Evolutionary conservation across 2,329 filamentous ascomycete species (phyloP), one percentile per base, ranked within the genome.

Genomic region (Peltaster fructicola): DNA sequence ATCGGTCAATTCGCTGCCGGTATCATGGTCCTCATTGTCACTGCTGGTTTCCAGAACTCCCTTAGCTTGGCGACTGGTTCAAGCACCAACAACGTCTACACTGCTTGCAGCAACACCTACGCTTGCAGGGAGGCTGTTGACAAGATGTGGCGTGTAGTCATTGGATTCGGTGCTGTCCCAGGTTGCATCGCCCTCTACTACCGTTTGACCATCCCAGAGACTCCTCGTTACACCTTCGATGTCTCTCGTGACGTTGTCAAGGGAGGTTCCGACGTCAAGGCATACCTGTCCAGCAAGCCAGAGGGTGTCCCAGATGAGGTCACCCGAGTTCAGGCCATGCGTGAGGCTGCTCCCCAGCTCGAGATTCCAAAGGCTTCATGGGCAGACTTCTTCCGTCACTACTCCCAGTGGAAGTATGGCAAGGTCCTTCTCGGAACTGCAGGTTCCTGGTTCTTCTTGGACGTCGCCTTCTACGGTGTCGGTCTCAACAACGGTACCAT

Each of bases 141-240:
- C 56, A 82, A 81, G 61, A 84, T 84, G 74, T 88, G 79, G 79
- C 67, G 79, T 37, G 62, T 71, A 8, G 62, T 88, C 23, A 78
- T 88, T 43, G 79, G 78, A 8, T 77, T 84, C 41, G 79, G 79
- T 37, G 77, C 75, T 21, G 67, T 88, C 6, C 79, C 79, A 2
- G 79, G 74, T 20, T 78, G 71, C 46, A 70, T 84, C 34, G 79
- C 80, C 11, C 66, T 90, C 10, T 88, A 88, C 59, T 88, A 79
- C 53, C 74, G 79, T 33, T 65, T 88, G 4, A 88, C 79, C 25
- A 85, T 90, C 36, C 80, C 80, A 13, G 80, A 90, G 54, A 85
- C 79, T 16, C 79, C 80, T 25, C 75, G 80, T 14, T 90, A 88
- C 55, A 88, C 80, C 14, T 85, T 88, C 40, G 79, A 88, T 44